Percentiles rank a stretch among this genome's conserved stretches.
Conservation (phyloP, 176 grass and related monocot species). For the Lolium perenne region DNA sequence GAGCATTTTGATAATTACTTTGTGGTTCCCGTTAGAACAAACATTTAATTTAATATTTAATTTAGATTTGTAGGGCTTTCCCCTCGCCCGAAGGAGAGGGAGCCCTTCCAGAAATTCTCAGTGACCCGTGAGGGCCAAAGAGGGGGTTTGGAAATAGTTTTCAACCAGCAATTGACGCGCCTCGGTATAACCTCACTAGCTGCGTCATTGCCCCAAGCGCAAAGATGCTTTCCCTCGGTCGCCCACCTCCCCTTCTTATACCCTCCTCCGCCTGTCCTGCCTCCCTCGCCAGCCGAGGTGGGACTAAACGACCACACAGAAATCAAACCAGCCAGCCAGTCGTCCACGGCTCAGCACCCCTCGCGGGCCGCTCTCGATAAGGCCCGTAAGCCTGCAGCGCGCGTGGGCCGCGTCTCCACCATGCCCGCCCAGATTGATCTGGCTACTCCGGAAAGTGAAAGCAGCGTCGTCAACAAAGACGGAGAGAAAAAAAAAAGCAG, state of each 20-base stretch:
- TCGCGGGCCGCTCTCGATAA: not conserved
- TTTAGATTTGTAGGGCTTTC: constrained; percentile 38
- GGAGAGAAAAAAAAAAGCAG: not conserved
- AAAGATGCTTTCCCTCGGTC: fast-evolving
- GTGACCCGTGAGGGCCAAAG: constrained; percentile 49
- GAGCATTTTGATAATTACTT: too few relatives aligned
- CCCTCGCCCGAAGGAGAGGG: not conserved
- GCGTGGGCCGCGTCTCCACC: not conserved
- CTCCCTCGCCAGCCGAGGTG: not conserved
- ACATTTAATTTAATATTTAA: too few relatives aligned
- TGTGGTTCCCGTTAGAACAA: too few relatives aligned
- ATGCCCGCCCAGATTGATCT: too few relatives aligned
- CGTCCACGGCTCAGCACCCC: not conserved
- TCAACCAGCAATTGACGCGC: constrained; percentile 99
- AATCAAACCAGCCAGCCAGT: too few relatives aligned
- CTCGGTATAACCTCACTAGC: constrained; percentile 77
- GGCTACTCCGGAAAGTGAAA: too few relatives aligned
- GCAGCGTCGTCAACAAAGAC: too few relatives aligned
- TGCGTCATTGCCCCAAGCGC: constrained; percentile 99
- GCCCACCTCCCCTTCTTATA: not conserved
- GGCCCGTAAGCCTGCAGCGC: not conserved
- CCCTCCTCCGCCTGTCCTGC: too few relatives aligned
- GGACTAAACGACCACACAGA: not conserved
- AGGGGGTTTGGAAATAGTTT: constrained; percentile 96
- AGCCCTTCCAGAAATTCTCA: constrained; percentile 71